Conservation (phyloP, 441 rosid genomes). For the Corymbia citriodora region DNA sequence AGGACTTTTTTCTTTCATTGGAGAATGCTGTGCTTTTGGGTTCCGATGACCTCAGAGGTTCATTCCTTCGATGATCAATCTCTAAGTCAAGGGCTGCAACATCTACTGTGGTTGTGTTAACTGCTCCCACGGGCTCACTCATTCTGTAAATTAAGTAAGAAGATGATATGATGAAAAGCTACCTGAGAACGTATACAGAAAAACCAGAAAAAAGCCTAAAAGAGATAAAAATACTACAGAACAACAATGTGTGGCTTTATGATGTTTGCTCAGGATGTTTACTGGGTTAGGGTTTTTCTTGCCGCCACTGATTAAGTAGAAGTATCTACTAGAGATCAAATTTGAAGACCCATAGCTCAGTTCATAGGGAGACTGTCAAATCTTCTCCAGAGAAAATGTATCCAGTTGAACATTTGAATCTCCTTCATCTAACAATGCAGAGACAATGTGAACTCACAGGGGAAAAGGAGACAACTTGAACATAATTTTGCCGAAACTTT, state of each 20-base stretch:
- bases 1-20: slow-evolving; percentile 38
- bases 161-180: not conserved
- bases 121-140: slow-evolving; percentile 17
- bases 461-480: not conserved
- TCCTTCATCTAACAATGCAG: not conserved
- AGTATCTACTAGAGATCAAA: not conserved
- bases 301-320: not conserved
- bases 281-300: not conserved
- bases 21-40: slow-evolving; percentile 18
- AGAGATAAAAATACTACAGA: not conserved
- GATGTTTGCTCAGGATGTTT: not conserved
- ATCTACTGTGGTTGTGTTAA: slow-evolving; percentile 7
- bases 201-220: not conserved
- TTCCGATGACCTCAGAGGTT: slow-evolving; percentile 26
- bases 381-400: not conserved
- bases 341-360: not conserved
- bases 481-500: not conserved
- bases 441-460: not conserved
- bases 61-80: not conserved
- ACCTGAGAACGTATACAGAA: not conserved
- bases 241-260: not conserved
- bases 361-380: not conserved
- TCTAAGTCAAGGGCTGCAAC: slow-evolving; percentile 1
- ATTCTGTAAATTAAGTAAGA: slow-evolving; percentile 13
- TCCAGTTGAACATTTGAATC: not conserved